These are phyloP conservation scores for Geranium incanum DNA, from an alignment of 441 rosid genomes.

Conservation along the genomic window DNA sequence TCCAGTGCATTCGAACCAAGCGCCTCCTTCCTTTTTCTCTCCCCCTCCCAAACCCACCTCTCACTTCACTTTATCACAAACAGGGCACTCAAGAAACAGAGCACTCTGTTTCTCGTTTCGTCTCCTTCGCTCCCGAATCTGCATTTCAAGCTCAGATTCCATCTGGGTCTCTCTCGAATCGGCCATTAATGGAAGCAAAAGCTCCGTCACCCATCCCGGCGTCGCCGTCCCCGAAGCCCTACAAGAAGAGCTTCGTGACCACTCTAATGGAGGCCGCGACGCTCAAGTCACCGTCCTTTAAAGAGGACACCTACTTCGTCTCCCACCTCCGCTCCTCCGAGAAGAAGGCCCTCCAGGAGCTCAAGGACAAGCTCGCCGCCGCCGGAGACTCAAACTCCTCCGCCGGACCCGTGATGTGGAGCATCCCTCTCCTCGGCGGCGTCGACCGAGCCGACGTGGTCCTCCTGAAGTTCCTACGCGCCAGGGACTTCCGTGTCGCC, in stretches of 20 bases:
- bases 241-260: slow-evolving; percentile 61
- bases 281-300: slow-evolving; percentile 58
- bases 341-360: slow-evolving; percentile 62
- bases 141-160: slow-evolving; percentile 12
- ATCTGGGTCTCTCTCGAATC: slow-evolving; percentile 12
- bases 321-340: slow-evolving; percentile 69
- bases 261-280: slow-evolving; percentile 61
- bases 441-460: slow-evolving; percentile 73
- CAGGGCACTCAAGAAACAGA: slow-evolving; percentile 3
- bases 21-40: slow-evolving; percentile 3
- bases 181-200: slow-evolving; percentile 34
- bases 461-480: slow-evolving; percentile 75
- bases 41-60: not conserved
- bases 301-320: slow-evolving; percentile 75
- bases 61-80: not conserved
- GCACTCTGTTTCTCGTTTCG: not conserved
- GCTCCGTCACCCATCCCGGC: slow-evolving; percentile 43
- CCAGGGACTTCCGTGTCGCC: slow-evolving; percentile 68
- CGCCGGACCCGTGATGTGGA: slow-evolving; percentile 59
- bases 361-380: slow-evolving; percentile 48
- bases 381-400: slow-evolving; percentile 20
- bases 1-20: slow-evolving; percentile 12
- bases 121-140: not conserved
- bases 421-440: slow-evolving; percentile 49
- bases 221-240: slow-evolving; percentile 32